A percentile compares a stretch with the other conserved stretches of the same genome.
These are phyloP conservation scores for Saraca asoca DNA, from an alignment of 331 rosid genomes.

Conservation along the genomic window DNA sequence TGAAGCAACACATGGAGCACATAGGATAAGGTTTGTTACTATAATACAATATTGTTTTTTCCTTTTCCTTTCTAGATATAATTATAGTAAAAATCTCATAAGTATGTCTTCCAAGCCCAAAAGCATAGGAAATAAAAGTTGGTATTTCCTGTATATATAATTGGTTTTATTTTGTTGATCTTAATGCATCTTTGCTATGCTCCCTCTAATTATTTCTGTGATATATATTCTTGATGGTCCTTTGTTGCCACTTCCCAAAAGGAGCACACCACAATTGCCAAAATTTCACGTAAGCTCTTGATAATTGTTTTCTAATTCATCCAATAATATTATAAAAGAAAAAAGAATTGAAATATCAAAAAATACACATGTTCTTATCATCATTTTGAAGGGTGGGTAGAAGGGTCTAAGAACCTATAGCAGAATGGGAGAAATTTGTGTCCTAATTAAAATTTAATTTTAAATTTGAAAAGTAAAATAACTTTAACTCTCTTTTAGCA, in stretches of 20 bases:
- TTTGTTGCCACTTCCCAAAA: slow-evolving; percentile 64
- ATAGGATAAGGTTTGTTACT: slow-evolving; percentile 68
- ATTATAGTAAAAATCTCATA: slow-evolving; percentile 29
- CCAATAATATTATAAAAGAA: neutral
- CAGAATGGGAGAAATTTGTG: no score
- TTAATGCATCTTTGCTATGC: slow-evolving; percentile 23
- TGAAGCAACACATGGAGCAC: slow-evolving; percentile 81
- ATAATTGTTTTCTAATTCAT: slow-evolving; percentile 16
- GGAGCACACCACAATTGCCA: slow-evolving; percentile 80
- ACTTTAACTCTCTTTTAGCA: no score
- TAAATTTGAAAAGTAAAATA: no score
- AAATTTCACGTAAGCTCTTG: slow-evolving; percentile 78
- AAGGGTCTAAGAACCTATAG: no score
- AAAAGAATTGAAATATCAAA: neutral
- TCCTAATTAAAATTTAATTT: no score
- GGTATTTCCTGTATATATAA: slow-evolving; percentile 41
- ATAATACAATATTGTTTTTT: slow-evolving; percentile 19
- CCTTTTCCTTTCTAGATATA: slow-evolving; percentile 1
- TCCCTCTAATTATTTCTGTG: slow-evolving; percentile 29
- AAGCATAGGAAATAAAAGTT: slow-evolving; percentile 82
- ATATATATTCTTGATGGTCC: slow-evolving; percentile 88
- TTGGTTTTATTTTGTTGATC: slow-evolving; percentile 19
- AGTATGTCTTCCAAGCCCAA: slow-evolving; percentile 54
- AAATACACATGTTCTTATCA: no score
- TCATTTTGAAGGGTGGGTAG: no score